Evolutionary conservation across 257 asterid species (phyloP).

Genomic region (Ligustrum vulgare): DNA sequence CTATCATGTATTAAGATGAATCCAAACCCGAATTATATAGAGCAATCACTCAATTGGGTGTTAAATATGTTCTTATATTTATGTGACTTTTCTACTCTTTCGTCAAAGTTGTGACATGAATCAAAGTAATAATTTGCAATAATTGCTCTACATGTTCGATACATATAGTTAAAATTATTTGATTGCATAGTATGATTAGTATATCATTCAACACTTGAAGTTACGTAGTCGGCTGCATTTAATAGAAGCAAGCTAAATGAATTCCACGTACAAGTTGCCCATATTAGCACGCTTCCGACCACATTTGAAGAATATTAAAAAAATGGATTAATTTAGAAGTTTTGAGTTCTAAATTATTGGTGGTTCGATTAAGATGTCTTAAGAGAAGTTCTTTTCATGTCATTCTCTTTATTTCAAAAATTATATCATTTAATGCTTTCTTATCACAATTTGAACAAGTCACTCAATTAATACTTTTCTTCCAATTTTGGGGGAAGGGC

Average conservation of each 20-base stretch:
- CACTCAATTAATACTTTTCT: background rate
- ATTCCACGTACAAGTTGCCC: background rate
- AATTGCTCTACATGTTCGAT: background rate
- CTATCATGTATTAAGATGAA: no score
- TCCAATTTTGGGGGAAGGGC: background rate
- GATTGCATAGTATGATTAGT: background rate
- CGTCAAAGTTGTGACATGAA: background rate
- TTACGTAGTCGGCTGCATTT: no score
- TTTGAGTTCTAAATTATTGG: background rate
- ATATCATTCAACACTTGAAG: background rate
- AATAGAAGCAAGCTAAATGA: background rate
- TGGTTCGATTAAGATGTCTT: background rate
- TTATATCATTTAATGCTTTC: background rate
- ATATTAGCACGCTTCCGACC: background rate
- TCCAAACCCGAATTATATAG: no score
- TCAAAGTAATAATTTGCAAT: background rate
- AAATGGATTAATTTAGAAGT: background rate
- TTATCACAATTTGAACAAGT: background rate
- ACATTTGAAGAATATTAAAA: background rate
- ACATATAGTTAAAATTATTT: no score
- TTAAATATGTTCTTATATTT: no score
- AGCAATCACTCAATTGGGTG: background rate
- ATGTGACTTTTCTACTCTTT: background rate
- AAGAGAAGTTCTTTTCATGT: background rate
- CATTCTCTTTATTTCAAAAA: background rate